A percentile compares a stretch with the other conserved stretches of the same genome.
Conservation (phyloP, 1,284 basidiomycete species). For the Malassezia slooffiae region DNA sequence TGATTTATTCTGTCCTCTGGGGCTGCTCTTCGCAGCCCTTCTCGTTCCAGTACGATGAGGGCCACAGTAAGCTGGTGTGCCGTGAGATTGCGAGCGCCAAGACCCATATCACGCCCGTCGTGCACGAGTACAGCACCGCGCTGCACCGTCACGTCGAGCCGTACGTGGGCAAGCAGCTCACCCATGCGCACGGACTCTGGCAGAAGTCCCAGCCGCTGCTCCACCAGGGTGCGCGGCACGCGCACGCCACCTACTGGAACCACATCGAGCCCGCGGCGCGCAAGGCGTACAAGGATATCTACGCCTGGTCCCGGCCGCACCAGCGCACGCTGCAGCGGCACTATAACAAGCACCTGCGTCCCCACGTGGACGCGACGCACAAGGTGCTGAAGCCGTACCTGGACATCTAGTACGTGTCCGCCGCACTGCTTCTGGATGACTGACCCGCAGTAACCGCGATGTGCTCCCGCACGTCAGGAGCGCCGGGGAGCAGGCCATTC, state of each 20-base stretch:
- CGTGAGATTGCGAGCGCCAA: slow-evolving; percentile 33
- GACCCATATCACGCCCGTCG: slow-evolving; percentile 25
- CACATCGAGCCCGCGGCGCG: slow-evolving; percentile 33
- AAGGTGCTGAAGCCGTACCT: slow-evolving; percentile 34
- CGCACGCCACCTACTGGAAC: slow-evolving; percentile 26
- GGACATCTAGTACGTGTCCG: slow-evolving; percentile 25
- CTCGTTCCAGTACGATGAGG: slow-evolving; percentile 29
- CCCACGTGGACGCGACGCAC: slow-evolving; percentile 30
- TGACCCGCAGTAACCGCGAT: slow-evolving; percentile 21
- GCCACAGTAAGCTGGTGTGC: slow-evolving; percentile 32
- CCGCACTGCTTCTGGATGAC: too few relatives aligned
- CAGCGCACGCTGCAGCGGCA: slow-evolving; percentile 22
- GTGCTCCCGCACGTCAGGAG: slow-evolving; percentile 35
- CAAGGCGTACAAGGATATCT: slow-evolving; percentile 23
- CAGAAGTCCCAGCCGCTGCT: slow-evolving; percentile 24
- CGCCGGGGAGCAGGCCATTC: slow-evolving; percentile 23
- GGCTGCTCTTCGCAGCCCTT: slow-evolving; percentile 35
- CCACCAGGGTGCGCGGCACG: slow-evolving; percentile 21
- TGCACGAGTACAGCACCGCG: slow-evolving; percentile 21
- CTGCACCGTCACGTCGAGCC: slow-evolving; percentile 26
- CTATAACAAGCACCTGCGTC: slow-evolving; percentile 35
- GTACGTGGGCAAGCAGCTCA: slow-evolving; percentile 18
- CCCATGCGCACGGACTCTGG: slow-evolving; percentile 16
- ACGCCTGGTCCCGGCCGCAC: slow-evolving; percentile 31
- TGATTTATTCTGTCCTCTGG: slow-evolving; percentile 30